Evolutionary conservation across 106 monocot species (phyloP).

Genomic region (Posidonia australis): DNA sequence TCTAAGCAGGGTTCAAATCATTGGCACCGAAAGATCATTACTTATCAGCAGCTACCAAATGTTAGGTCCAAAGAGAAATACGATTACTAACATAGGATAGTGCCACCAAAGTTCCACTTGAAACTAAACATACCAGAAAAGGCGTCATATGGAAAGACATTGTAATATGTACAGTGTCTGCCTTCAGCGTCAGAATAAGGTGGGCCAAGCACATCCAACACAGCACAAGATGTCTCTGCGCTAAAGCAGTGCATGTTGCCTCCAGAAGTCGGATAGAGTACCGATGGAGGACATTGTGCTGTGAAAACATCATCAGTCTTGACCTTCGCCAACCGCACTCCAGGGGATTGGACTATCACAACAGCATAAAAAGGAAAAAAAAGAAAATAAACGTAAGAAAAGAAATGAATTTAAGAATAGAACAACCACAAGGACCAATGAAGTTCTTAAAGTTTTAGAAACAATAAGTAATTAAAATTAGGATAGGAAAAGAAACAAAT

Average conservation of each 20-base stretch:
- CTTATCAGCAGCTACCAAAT: too few species aligned
- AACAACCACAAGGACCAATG: too few species aligned
- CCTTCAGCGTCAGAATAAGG: conserved; percentile 19
- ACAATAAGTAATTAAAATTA: background rate
- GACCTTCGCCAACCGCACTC: conserved; percentile 8
- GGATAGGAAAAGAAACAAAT: background rate
- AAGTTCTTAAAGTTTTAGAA: background rate
- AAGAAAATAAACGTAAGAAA: background rate
- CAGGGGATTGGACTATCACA: background rate
- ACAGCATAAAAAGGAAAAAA: background rate
- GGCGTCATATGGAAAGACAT: conserved; percentile 2
- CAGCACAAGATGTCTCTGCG: conserved; percentile 15
- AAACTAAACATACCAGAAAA: background rate
- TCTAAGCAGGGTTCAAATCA: too few species aligned
- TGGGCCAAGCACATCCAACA: conserved; percentile 22
- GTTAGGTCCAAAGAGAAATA: too few species aligned
- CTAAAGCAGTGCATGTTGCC: conserved; percentile 27
- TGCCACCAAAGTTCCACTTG: too few species aligned
- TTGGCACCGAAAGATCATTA: too few species aligned
- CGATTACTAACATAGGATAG: too few species aligned
- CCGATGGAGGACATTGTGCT: conserved; percentile 14
- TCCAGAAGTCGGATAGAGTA: conserved; percentile 19
- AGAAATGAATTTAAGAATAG: background rate
- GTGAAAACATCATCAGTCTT: conserved; percentile 11
- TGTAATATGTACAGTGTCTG: conserved; percentile 23